Evolutionary conservation across 139 green algal species (phyloP).

Genomic region (Penium margaritaceum): DNA sequence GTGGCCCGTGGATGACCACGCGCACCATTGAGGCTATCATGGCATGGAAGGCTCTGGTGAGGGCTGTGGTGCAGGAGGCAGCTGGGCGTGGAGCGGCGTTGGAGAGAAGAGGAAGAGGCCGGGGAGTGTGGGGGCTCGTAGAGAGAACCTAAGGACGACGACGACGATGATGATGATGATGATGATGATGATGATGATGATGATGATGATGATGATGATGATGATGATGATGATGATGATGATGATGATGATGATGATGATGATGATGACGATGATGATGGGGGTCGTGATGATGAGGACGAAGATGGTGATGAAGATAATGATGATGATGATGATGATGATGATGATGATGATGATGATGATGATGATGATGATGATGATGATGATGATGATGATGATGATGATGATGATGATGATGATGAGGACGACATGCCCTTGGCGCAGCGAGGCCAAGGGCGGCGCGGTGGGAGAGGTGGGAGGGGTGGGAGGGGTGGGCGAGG

Average conservation of each 20-base stretch:
- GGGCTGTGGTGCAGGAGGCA: too few species aligned
- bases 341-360: slow-evolving; percentile 4
- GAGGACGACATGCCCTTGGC: neutral
- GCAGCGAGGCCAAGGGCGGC: too few species aligned
- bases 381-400: slow-evolving; percentile 3
- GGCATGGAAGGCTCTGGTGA: too few species aligned
- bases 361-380: slow-evolving; percentile 3
- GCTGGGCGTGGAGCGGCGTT: too few species aligned
- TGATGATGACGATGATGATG: slow-evolving; percentile 1
- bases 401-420: slow-evolving; percentile 4
- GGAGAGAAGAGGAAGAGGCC: too few species aligned
- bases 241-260: slow-evolving; percentile 3
- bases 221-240: slow-evolving; percentile 4
- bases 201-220: slow-evolving; percentile 1
- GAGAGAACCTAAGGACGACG: too few species aligned
- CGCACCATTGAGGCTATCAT: too few species aligned
- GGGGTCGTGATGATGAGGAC: neutral
- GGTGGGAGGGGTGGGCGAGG: too few species aligned
- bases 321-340: slow-evolving; percentile 3
- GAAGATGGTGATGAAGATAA: neutral
- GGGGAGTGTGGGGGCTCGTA: too few species aligned
- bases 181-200: neutral
- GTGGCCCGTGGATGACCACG: too few species aligned
- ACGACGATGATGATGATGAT: too few species aligned
- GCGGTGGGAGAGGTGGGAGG: too few species aligned